These are phyloP conservation scores for Begonia fuchsioides DNA, from an alignment of 306 rosid species.

Conservation along the genomic window DNA sequence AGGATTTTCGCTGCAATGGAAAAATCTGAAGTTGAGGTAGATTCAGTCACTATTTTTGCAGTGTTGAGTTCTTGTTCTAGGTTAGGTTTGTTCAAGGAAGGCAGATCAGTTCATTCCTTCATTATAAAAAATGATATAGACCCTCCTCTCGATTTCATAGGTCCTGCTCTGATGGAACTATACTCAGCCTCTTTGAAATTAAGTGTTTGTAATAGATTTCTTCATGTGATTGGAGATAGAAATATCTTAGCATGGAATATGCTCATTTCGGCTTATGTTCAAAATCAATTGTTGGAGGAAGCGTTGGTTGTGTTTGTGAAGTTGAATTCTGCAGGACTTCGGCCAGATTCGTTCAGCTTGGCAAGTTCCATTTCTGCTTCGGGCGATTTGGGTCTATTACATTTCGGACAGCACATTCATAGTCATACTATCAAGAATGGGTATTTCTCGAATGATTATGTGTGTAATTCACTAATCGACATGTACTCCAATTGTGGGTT, in stretches of 20 bases:
- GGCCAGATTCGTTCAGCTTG: conserved; percentile 67
- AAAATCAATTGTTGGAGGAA: conserved; percentile 34
- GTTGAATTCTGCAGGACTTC: conserved; percentile 40
- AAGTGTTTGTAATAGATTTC: conserved; percentile 32
- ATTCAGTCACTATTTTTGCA: conserved; percentile 46
- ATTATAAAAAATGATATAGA: conserved; percentile 40
- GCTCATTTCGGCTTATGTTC: conserved; percentile 46
- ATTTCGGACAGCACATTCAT: conserved; percentile 63
- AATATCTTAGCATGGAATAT: conserved; percentile 51
- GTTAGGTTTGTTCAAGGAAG: conserved; percentile 49
- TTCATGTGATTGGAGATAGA: conserved; percentile 25
- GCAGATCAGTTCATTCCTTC: conserved; percentile 66
- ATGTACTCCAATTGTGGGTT: conserved; percentile 84
- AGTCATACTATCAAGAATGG: conserved; percentile 55
- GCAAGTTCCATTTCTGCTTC: conserved; percentile 71
- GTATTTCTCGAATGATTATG: conserved; percentile 39
- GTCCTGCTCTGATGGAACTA: conserved; percentile 52
- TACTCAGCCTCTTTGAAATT: conserved; percentile 43
- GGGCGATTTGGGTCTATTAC: conserved; percentile 43
- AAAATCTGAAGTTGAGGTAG: conserved; percentile 35
- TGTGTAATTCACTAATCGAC: conserved; percentile 62
- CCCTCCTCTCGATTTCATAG: conserved; percentile 33
- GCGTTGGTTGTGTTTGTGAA: conserved; percentile 39
- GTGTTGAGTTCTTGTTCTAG: conserved; percentile 50
- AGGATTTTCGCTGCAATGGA: conserved; percentile 34